Base-by-base conservation (phyloP, 1,139 yeast genomes). In the Saccharomyces hybrid region DNA sequence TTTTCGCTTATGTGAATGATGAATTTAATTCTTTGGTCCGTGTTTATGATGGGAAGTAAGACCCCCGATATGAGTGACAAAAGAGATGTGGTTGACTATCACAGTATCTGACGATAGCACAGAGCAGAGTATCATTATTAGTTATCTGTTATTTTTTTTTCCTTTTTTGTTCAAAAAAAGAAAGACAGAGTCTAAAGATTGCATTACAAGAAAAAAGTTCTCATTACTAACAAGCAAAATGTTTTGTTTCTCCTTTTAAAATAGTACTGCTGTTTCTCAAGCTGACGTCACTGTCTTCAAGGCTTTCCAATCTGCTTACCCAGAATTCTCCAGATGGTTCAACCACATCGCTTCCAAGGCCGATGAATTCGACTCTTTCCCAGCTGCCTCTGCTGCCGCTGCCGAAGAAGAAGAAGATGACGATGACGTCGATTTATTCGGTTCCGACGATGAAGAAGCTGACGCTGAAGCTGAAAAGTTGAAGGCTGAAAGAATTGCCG, bases 301-400 rank as follows among this genome's bases (percentile, higher is more conserved):
- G 82, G 93, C 97, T 76, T 91, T 93, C 84, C 96, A 88, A 78
- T 76, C 80, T 71, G 81, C 88, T 77, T 91, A 77, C 88, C 97
- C 98, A 76, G 85, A 88, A 77, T 89, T 90, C 73, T 78, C 96
- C 74, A 90, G 98, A 83, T 93, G 97, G 97, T 89, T 86, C 83
- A 88, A 88, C 86, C 97, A 90, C 89, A 84, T 91, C 74, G 95
- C 95, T 74, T 83, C 96, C 59, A 86, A 83, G 83, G 80, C 90
- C 68, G 89, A 82, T 68, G 96, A 89, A 76, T 89, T 89, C 72
- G 82, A 78, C 61, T 71, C 81, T 66, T 85, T 91, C 71, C 97
- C 97, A 77, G 95, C 90, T 66, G 90, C 88, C 71, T 75, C 83
- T 61, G 81, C 80, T 63, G 75, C 78, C 59, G 77, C 78, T 56